These are phyloP conservation scores for Suillus subluteus DNA, from an alignment of 768 basidiomycete genomes.

Conservation along the genomic window DNA sequence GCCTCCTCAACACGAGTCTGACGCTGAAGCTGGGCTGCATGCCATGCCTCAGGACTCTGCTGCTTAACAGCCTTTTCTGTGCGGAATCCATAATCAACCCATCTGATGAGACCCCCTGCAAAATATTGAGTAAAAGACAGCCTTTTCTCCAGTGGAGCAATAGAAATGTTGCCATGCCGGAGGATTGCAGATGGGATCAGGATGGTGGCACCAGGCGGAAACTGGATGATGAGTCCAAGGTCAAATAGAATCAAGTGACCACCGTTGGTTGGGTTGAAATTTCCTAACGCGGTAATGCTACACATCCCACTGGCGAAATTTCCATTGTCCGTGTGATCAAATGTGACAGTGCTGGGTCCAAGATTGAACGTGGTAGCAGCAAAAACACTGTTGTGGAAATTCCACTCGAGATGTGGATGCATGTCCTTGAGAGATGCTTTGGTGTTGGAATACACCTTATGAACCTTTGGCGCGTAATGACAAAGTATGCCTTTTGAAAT, in stretches of 20 bases:
- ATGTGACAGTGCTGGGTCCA: constrained; percentile 19
- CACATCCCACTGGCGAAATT: constrained; percentile 40
- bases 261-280: constrained; percentile 25
- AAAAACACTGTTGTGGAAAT: constrained; percentile 34
- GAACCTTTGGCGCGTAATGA: constrained; percentile 27
- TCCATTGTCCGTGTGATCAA: constrained; percentile 28
- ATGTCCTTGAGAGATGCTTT: neutral
- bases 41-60: neutral
- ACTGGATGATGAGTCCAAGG: constrained; percentile 30
- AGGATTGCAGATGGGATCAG: constrained; percentile 35
- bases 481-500: constrained; percentile 19
- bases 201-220: constrained; percentile 27
- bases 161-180: constrained; percentile 28
- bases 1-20: too few relatives aligned
- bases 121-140: constrained; percentile 33
- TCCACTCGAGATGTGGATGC: constrained; percentile 17
- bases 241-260: constrained; percentile 24
- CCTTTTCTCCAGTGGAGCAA: constrained; percentile 21
- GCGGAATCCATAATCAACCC: constrained; percentile 23
- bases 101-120: constrained; percentile 32
- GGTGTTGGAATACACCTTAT: constrained; percentile 17
- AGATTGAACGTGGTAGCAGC: constrained; percentile 36
- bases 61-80: neutral
- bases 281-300: constrained; percentile 32
- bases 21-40: neutral